A percentile compares a stretch with the other conserved stretches of the same genome.
Conservation (phyloP, 129 eudicot genomes). For the Lonicera japonica region DNA sequence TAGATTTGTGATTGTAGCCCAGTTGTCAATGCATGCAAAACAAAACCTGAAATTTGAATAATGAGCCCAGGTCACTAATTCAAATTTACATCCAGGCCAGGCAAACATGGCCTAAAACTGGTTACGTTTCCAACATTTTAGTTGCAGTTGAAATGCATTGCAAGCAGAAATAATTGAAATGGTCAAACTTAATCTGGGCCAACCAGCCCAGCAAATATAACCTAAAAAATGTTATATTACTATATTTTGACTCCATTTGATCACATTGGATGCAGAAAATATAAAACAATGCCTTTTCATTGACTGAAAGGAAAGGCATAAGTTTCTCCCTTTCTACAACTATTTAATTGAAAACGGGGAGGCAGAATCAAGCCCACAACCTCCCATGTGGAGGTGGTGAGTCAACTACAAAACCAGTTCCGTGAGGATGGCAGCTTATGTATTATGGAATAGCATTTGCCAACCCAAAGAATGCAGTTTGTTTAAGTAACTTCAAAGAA, state of each 20-base stretch:
- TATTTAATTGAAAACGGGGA: too few species aligned
- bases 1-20: slow-evolving; percentile 92
- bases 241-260: too few species aligned
- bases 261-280: too few species aligned
- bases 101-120: slow-evolving; percentile 3
- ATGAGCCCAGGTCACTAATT: slow-evolving; percentile 6
- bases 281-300: too few species aligned
- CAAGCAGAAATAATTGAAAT: neutral
- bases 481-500: neutral
- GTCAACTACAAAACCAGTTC: too few species aligned
- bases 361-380: too few species aligned
- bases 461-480: neutral
- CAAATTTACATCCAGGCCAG: slow-evolving; percentile 10
- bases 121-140: neutral
- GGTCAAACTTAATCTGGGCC: neutral
- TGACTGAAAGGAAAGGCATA: too few species aligned
- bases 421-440: neutral
- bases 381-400: too few species aligned
- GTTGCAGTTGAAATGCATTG: neutral
- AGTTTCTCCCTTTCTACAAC: too few species aligned
- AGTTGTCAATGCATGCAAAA: slow-evolving; percentile 94
- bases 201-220: neutral
- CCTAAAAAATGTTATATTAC: neutral
- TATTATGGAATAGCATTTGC: neutral
- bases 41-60: slow-evolving; percentile 71